phyloP scores from a whole-genome alignment of 495 filamentous ascomycete species.

The Durotheca rogersii region DNA sequence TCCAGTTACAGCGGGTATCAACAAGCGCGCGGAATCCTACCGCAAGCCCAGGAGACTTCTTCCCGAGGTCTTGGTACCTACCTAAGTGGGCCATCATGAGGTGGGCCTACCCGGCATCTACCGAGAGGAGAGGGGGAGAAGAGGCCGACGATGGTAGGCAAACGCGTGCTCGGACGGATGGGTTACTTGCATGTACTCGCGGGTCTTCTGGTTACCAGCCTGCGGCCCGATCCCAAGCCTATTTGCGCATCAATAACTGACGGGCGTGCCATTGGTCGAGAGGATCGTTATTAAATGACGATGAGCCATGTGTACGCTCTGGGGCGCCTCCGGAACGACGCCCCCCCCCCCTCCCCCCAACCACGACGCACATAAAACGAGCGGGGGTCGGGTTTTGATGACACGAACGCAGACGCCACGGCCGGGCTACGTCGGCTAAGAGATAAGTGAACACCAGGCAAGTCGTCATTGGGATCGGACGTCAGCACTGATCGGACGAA shows the following conservation, averaged over 20 bases:
- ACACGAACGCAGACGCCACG: constrained; percentile 1
- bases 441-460: constrained; percentile 16
- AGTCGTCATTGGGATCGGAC: constrained; percentile 16
- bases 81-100: neutral
- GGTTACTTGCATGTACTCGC: neutral
- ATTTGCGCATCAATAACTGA: neutral
- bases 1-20: neutral
- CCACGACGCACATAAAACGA: constrained; percentile 1
- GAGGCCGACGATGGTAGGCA: too few relatives aligned
- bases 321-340: neutral
- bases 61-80: neutral
- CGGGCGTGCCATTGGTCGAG: neutral
- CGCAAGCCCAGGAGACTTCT: neutral
- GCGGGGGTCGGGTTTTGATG: neutral
- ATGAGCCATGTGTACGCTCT: neutral
- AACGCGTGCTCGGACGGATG: neutral
- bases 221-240: too few relatives aligned
- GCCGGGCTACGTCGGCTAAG: constrained; percentile 5
- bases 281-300: neutral
- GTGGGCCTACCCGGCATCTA: neutral
- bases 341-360: too few relatives aligned
- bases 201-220: too few relatives aligned
- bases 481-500: too few relatives aligned
- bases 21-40: neutral
- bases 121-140: neutral